A percentile compares a stretch with the other conserved stretches of the same genome.
phyloP scores from a whole-genome alignment of 352 stramenopile species.

The Pythium insidiosum region DNA sequence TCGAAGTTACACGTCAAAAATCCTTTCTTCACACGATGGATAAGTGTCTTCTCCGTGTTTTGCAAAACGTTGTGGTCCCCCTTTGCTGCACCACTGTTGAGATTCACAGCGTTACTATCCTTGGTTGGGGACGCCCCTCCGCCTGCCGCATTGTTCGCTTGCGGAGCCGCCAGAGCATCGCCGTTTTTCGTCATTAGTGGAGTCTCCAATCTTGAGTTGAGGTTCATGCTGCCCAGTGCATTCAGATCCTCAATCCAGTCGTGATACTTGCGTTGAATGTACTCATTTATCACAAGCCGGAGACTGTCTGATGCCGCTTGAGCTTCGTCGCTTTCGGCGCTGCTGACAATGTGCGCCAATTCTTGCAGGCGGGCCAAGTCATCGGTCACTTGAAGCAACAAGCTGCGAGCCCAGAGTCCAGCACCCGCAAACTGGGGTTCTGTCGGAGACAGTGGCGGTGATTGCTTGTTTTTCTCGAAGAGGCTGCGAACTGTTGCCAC shows the following conservation, averaged over 20 bases:
- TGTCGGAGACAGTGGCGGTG: constrained; percentile 75
- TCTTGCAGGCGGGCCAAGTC: constrained; percentile 69
- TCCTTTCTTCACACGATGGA: constrained; percentile 69
- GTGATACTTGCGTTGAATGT: constrained; percentile 86
- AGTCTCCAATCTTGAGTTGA: constrained; percentile 77
- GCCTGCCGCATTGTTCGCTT: constrained; percentile 1
- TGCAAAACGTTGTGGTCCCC: constrained; percentile 56
- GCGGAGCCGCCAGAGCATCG: constrained; percentile 21
- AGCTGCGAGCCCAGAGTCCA: constrained; percentile 88
- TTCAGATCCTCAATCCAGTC: constrained; percentile 88
- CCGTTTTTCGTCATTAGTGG: constrained; percentile 79
- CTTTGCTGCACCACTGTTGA: constrained; percentile 19
- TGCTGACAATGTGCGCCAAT: constrained; percentile 56
- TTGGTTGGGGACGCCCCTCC: constrained; percentile 1
- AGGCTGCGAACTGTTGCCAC: constrained; percentile 75
- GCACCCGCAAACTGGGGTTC: constrained; percentile 91
- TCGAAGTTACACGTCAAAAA: constrained; percentile 95
- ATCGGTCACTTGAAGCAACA: constrained; percentile 73
- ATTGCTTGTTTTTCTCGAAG: constrained; percentile 90
- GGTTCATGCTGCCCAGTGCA: constrained; percentile 57
- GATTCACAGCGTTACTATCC: constrained; percentile 14
- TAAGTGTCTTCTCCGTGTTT: constrained; percentile 77
- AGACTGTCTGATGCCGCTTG: constrained; percentile 71
- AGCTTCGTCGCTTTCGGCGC: constrained; percentile 71
- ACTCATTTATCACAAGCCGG: constrained; percentile 81